Base-by-base conservation (phyloP, 2,329 filamentous ascomycete genomes). In the Penicillium janthinellum region DNA sequence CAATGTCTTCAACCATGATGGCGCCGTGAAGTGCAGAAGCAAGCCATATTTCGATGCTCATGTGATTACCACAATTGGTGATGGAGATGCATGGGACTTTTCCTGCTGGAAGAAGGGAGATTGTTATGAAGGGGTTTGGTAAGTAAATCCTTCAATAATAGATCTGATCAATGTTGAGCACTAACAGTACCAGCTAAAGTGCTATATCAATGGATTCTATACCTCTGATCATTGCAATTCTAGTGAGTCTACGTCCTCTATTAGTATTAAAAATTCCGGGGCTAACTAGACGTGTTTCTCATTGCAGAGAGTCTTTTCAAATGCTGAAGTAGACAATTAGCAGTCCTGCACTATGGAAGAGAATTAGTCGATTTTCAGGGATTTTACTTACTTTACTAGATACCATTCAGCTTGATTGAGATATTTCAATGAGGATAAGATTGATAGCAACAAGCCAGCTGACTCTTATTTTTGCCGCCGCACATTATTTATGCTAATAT, bases 201-300 rank as follows among this genome's bases (percentile, higher is more conserved):
- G 48, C n/a, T 50, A 50, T 37, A 50, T 50, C 48, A 50, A 50
- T 31, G 48, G 31, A 20, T 50, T 20, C 14, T 50, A 50, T 50
- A 50, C 48, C 12, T 50, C 48, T 4, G 48, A 50, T n/a, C 48
- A 50, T 2, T 50, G 48, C 48, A 50, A 50, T 20, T 50, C 31
- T 12, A 38, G 31, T 50, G 37, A 17, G 31, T 8, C 14, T 6
- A 22, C 34, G n/a, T 17, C 12, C 8, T 28, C 25, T 17, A 8
- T 31, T 6, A 17, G 3, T 14, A 1, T 8, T 7, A 4, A 8
- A 5, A 12, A 8, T 12, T 22, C 11, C 2, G 31, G 14, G n/a
- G n/a, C 48, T 37, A 17, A 50, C 48, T 25, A 25, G 5, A 37
- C 17, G 22, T 50, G 15, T 17, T 1, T 17, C n/a, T 37, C 8